Evolutionary conservation across 495 filamentous ascomycete genomes (phyloP).

Genomic region (Parachaetomium inaequale): DNA sequence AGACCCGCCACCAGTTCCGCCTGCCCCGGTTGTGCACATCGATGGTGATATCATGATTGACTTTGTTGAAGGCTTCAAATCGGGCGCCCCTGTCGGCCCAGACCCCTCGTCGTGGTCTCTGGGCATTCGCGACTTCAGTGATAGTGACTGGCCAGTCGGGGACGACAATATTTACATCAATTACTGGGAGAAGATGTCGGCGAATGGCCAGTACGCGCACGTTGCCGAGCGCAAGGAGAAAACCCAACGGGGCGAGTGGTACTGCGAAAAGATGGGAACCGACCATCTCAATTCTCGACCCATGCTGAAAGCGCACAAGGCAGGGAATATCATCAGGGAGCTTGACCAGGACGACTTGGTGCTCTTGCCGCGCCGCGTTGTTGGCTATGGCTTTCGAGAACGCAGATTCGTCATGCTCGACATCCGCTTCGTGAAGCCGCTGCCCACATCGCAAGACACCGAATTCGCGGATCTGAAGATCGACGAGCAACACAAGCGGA

Average conservation of each 20-base stretch:
- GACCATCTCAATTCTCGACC: too few species aligned
- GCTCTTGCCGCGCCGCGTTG: constrained; percentile 38
- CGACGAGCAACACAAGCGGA: constrained; percentile 40
- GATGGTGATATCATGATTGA: constrained; percentile 53
- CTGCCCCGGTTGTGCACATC: constrained; percentile 21
- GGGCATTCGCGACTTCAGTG: not conserved
- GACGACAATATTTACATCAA: not conserved
- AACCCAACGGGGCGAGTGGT: not conserved
- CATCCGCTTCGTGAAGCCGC: constrained; percentile 38
- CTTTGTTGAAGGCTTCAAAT: constrained; percentile 43
- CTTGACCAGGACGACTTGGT: constrained; percentile 36
- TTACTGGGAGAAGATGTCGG: not conserved
- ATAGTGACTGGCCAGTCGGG: not conserved
- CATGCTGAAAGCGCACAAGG: not conserved
- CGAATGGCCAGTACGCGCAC: not conserved
- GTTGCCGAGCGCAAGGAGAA: not conserved
- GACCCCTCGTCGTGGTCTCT: not conserved
- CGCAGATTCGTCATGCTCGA: constrained; percentile 38
- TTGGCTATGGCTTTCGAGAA: constrained; percentile 40
- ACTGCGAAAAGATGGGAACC: too few species aligned
- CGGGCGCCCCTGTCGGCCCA: constrained; percentile 18
- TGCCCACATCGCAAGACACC: constrained; percentile 27
- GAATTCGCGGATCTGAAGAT: constrained; percentile 56
- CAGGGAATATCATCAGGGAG: constrained; percentile 2
- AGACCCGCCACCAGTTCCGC: constrained; percentile 16